Percentiles rank a stretch among this genome's conserved stretches.
Conservation (phyloP, 805 yeast genomes). For the Pichia eremophila region DNA sequence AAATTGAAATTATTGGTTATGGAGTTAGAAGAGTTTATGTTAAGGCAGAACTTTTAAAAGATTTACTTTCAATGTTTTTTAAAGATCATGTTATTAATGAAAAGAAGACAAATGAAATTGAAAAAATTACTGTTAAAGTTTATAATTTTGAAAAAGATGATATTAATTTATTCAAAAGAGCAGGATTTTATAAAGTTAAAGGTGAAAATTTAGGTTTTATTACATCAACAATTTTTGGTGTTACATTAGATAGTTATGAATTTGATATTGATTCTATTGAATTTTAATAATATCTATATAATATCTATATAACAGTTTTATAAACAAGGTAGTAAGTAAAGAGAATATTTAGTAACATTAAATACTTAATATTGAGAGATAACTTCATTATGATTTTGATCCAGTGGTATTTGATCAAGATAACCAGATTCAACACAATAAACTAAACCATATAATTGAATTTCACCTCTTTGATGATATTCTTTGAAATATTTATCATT, state of each 20-base stretch:
- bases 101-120: neutral
- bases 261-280: slow-evolving; percentile 10
- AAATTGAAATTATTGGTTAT: slow-evolving; percentile 42
- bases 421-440: slow-evolving; percentile 77
- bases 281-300: neutral
- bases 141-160: slow-evolving; percentile 42
- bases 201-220: slow-evolving; percentile 7
- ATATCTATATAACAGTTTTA: neutral
- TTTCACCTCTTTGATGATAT: slow-evolving; percentile 51
- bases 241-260: slow-evolving; percentile 15
- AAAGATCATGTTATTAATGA: slow-evolving; percentile 18
- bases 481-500: slow-evolving; percentile 58
- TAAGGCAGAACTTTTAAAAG: slow-evolving; percentile 53
- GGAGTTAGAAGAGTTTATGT: slow-evolving; percentile 63
- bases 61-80: slow-evolving; percentile 31
- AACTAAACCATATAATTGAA: slow-evolving; percentile 75
- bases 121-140: slow-evolving; percentile 33
- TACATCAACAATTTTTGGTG: slow-evolving; percentile 12
- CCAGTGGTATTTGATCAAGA: slow-evolving; percentile 30
- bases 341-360: too few species aligned
- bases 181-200: slow-evolving; percentile 32
- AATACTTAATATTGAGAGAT: slow-evolving; percentile 4
- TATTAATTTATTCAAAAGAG: slow-evolving; percentile 28
- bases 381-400: slow-evolving; percentile 4
- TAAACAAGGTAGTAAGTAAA: too few species aligned